Conservation (phyloP, 108 stramenopile species). For the Aureococcus anophagefferens region DNA sequence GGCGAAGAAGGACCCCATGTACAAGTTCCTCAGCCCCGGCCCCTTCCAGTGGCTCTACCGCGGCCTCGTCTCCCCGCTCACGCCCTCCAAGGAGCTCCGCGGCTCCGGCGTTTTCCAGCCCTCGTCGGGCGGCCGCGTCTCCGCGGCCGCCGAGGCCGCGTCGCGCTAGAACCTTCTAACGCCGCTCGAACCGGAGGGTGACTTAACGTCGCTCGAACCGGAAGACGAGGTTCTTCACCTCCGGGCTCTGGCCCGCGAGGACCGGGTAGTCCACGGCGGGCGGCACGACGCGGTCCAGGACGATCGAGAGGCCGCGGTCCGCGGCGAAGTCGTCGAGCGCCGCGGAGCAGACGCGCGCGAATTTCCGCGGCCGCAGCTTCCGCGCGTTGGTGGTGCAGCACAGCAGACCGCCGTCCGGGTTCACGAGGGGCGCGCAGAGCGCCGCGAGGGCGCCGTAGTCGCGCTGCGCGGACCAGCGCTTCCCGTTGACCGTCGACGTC, state of each 20-base stretch:
- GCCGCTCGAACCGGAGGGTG: no score
- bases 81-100: constrained; percentile 62
- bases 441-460: constrained; percentile 63
- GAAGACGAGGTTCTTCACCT: neutral
- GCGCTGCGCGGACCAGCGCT: constrained; percentile 64
- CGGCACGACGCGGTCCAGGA: neutral
- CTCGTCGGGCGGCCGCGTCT: no score
- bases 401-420: constrained; percentile 49
- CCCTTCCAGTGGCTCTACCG: constrained; percentile 63
- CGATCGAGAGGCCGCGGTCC: no score
- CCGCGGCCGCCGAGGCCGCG: no score
- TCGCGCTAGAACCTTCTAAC: no score
- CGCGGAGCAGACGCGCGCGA: constrained; percentile 52
- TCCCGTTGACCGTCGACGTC: constrained; percentile 61
- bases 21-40: constrained; percentile 77
- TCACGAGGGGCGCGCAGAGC: constrained; percentile 62
- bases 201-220: no score
- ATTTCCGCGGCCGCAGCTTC: constrained; percentile 51
- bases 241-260: neutral
- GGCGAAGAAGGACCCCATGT: constrained; percentile 63
- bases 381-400: constrained; percentile 65
- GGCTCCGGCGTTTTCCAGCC: neutral
- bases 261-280: neutral
- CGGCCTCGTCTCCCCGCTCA: constrained; percentile 61
- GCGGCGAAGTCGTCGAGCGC: constrained; percentile 36